Conservation (phyloP, 768 basidiomycete species). For the Atractiella rhizophila region DNA sequence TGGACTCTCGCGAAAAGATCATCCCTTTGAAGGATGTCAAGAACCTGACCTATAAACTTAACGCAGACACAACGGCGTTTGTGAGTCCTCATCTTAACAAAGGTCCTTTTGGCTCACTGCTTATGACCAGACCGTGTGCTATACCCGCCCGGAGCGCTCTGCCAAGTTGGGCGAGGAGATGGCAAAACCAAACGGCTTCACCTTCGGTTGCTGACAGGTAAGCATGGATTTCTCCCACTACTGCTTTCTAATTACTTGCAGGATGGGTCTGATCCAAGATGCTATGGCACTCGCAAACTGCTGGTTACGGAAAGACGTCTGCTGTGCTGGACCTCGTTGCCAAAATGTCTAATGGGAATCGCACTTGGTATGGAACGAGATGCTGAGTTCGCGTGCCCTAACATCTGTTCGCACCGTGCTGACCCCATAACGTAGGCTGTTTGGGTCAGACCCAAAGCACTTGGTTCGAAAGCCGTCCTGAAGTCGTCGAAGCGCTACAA, state of each 20-base stretch:
- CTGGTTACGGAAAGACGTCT: constrained; percentile 52
- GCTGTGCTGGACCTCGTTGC: constrained; percentile 48
- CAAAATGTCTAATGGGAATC: constrained; percentile 48
- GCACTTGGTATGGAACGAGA: constrained; percentile 28
- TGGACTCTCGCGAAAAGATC: constrained; percentile 40
- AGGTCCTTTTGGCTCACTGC: not conserved
- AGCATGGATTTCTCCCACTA: too few relatives aligned
- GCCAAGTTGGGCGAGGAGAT: constrained; percentile 56
- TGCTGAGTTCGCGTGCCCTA: too few relatives aligned
- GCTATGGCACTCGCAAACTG: constrained; percentile 50
- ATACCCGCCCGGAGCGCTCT: constrained; percentile 56
- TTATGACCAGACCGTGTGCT: constrained; percentile 33
- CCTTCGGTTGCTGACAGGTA: too few relatives aligned
- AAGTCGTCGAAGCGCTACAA: too few relatives aligned
- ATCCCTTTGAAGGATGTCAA: constrained; percentile 42
- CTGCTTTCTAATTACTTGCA: not conserved
- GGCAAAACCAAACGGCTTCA: constrained; percentile 40
- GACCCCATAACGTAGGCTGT: too few relatives aligned
- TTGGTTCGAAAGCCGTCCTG: too few relatives aligned
- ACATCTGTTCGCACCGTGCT: too few relatives aligned
- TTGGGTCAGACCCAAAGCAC: too few relatives aligned
- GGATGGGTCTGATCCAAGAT: constrained; percentile 63
- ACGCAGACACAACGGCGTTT: constrained; percentile 68
- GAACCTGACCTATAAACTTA: constrained; percentile 56
- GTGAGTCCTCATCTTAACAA: constrained; percentile 27